Conservation (phyloP, 495 filamentous ascomycete species). For the Penicillium riverlandense region DNA sequence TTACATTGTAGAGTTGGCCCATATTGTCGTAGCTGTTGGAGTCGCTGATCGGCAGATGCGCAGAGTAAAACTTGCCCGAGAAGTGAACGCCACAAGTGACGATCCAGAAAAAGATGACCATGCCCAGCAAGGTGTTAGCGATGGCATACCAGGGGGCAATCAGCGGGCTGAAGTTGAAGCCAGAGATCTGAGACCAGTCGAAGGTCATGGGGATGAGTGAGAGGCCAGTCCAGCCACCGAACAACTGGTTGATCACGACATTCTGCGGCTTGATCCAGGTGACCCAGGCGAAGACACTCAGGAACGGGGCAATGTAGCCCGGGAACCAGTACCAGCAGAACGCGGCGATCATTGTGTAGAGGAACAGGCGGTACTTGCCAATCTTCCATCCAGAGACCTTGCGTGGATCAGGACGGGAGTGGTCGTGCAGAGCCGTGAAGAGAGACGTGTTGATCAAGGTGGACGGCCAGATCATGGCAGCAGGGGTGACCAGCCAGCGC, state of each 20-base stretch:
- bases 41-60: constrained; percentile 50
- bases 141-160: constrained; percentile 64
- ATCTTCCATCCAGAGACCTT: constrained; percentile 59
- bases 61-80: constrained; percentile 39
- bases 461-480: constrained; percentile 71
- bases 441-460: constrained; percentile 58
- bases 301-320: constrained; percentile 38
- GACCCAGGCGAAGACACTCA: constrained; percentile 40
- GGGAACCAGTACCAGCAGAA: constrained; percentile 59
- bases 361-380: constrained; percentile 57
- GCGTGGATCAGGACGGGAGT: constrained; percentile 46
- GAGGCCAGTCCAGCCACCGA: constrained; percentile 53
- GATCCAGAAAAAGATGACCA: constrained; percentile 48
- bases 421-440: constrained; percentile 67
- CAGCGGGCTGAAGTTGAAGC: constrained; percentile 58
- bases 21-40: constrained; percentile 54
- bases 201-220: constrained; percentile 57
- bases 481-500: constrained; percentile 50
- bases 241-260: constrained; percentile 47
- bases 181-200: constrained; percentile 63
- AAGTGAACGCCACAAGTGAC: constrained; percentile 47
- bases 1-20: constrained; percentile 43
- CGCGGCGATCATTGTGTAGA: constrained; percentile 49
- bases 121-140: constrained; percentile 48
- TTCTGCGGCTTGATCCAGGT: constrained; percentile 47